Base-by-base conservation (phyloP, 306 rosid genomes). In the Trifolium pratense region DNA sequence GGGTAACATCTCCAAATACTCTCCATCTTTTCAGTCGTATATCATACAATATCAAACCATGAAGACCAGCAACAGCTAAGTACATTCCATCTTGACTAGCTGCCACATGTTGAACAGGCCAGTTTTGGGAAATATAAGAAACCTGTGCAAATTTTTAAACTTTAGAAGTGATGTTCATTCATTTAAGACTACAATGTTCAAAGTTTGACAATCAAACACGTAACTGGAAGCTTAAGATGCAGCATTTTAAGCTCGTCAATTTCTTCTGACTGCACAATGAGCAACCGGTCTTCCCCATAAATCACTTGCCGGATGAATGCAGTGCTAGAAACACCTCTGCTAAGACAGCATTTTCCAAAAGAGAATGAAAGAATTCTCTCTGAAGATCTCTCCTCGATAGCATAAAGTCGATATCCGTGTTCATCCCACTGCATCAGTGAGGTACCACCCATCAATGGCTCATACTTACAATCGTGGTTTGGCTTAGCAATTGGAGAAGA, bases 81-180 rank as follows among this genome's bases (percentile, higher is more conserved):
- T 88, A 88, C 97, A 91, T 86, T 74, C 98, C 98, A 83, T 94
- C 95, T 84, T 85, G 85, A 84, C 98, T 94, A 74, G 97, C 96
- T 17, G 97, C 97, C 73, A 89, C 96, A 82, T 94, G 95, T 75
- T 89, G 98, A 66, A 94, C 88, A 10, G 98, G 98, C 97, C 98
- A 94, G 80, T 91, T 94, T 83, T 91, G 97, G 58, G 97, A 89
- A 83, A 94, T 91, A 84, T 94, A 94, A 65, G 98, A 94, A 80
- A 89, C 98, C 98, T 94, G 83, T 55, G 75, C 25, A 75, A 78
- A 51, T 0, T 59, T 75, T 46, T 34, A 63, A 77, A 82, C 37
- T 61, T 63, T 58, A 75, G 88, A 82, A 84, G 78, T 64, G 76
- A 70, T 79, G 79, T 64, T 60, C 78, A 73, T 81, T 59, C 70